Evolutionary conservation across 2,329 filamentous ascomycete species (phyloP), one percentile per base, ranked within the genome.

Genomic region (Beauveria bassiana): DNA sequence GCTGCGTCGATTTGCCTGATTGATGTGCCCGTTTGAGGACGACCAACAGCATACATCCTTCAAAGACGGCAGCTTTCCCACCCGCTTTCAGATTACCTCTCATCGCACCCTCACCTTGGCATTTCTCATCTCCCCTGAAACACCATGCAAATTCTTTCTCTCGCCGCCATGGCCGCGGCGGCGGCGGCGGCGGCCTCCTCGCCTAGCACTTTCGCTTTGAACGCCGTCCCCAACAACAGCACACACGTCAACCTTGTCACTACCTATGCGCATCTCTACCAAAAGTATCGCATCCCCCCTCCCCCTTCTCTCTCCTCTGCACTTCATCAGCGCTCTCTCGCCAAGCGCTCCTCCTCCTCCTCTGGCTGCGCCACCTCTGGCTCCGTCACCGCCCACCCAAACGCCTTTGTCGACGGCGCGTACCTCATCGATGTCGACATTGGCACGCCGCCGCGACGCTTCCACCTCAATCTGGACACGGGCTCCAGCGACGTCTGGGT

Each of bases 401-500:
- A 28, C 50, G 5, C 43, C 28, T 40, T 46, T 9, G 38, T 14
- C 26, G 46, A 60, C 50, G 22, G 22, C 3, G 55, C 54, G 31
- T 64, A 60, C 22, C 20, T 66, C n/a, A 8, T 62, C 9, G 22
- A 58, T 8, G 61, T 65, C 20, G 50, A 49, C 20, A 47, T 66
- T 18, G 58, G 55, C 14, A 61, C 45, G 8, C 75, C 75, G 16
- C 68, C 73, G 10, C 72, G 76, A 67, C 74, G 70, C 2, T 67
- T 78, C 58, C 70, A 71, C 38, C 66, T 78, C 40, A 72, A 76
- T 64, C 74, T 77, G 46, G 75, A 78, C 62, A 78, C 77, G 0
- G 77, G 75, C 5, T 78, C 76, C 5, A 73, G 75, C 34, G 76
- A 78, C 62, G 66, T 78, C n/a, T 79, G 77, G 76, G 76, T 78